Conservation (phyloP, 2,329 filamentous ascomycete genomes). For the Ophiosphaerella narmari region DNA sequence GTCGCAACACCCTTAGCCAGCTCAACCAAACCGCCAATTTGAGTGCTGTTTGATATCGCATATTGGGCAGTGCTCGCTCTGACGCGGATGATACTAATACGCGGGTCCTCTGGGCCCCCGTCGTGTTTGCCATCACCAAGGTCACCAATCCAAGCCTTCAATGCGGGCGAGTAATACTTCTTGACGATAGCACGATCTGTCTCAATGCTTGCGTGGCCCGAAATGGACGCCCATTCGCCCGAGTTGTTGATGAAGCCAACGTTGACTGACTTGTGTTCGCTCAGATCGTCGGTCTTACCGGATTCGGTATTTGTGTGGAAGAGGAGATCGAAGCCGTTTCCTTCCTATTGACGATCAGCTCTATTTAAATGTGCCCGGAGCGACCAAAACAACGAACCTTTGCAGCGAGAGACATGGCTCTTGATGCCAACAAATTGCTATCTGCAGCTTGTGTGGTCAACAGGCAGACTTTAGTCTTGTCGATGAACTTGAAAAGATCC, state of each 20-base stretch:
- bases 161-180: slow-evolving; percentile 69
- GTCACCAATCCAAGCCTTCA: slow-evolving; percentile 88
- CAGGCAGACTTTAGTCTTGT: slow-evolving; percentile 81
- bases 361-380: neutral
- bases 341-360: slow-evolving; percentile 61
- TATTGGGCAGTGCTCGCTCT: slow-evolving; percentile 75
- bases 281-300: slow-evolving; percentile 82
- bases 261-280: slow-evolving; percentile 74
- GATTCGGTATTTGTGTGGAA: slow-evolving; percentile 93
- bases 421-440: slow-evolving; percentile 71
- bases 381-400: slow-evolving; percentile 58
- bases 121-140: slow-evolving; percentile 79
- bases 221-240: slow-evolving; percentile 85
- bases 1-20: slow-evolving; percentile 76
- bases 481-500: slow-evolving; percentile 72
- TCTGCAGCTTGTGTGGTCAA: slow-evolving; percentile 76
- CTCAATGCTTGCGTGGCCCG: slow-evolving; percentile 71
- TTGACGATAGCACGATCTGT: slow-evolving; percentile 70
- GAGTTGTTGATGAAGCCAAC: slow-evolving; percentile 76
- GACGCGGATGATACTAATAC: slow-evolving; percentile 80
- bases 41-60: slow-evolving; percentile 64
- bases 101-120: slow-evolving; percentile 78
- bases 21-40: slow-evolving; percentile 68
- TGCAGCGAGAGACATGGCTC: slow-evolving; percentile 83
- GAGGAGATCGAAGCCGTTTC: slow-evolving; percentile 77